A percentile compares a stretch with the other conserved stretches of the same genome.
Conservation (phyloP, 2,329 filamentous ascomycete species). For the Elsinoe arachidis region DNA sequence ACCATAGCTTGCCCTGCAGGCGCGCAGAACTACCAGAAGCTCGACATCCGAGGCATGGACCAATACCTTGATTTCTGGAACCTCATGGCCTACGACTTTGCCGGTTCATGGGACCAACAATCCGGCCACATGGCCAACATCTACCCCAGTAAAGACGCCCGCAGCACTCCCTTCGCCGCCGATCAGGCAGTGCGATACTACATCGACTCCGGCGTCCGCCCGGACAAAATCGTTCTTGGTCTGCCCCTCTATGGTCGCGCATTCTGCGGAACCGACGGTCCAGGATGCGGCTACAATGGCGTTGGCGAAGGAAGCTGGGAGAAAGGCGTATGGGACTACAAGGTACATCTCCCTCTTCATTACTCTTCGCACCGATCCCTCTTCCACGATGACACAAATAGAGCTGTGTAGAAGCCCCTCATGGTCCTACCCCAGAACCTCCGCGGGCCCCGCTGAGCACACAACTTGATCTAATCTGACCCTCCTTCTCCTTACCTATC, state of each 20-base stretch:
- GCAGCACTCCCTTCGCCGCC: constrained; percentile 70
- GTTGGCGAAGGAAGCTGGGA: constrained; percentile 78
- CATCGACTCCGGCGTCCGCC: constrained; percentile 50
- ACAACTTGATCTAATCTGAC: constrained; percentile 35
- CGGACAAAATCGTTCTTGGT: constrained; percentile 72
- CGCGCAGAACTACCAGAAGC: constrained; percentile 34
- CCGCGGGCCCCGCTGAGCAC: constrained; percentile 16
- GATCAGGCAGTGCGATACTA: constrained; percentile 64
- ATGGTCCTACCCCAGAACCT: background rate
- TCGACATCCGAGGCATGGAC: constrained; percentile 35
- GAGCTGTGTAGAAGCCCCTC: constrained; percentile 8
- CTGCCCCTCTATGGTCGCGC: constrained; percentile 89
- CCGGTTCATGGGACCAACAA: constrained; percentile 67
- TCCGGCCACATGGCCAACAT: constrained; percentile 79
- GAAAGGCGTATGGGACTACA: constrained; percentile 79
- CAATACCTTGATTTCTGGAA: constrained; percentile 42
- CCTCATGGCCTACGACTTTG: constrained; percentile 46
- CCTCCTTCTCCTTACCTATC: background rate
- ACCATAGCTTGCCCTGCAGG: constrained; percentile 39
- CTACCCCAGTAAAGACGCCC: constrained; percentile 41
- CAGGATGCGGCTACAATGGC: constrained; percentile 60
- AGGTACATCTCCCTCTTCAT: constrained; percentile 32
- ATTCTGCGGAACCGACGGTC: constrained; percentile 69
- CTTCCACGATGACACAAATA: constrained; percentile 4
- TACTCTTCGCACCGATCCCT: background rate